Evolutionary conservation across 768 basidiomycete genomes (phyloP).

Genomic region (Hygrophorus pudorinus): DNA sequence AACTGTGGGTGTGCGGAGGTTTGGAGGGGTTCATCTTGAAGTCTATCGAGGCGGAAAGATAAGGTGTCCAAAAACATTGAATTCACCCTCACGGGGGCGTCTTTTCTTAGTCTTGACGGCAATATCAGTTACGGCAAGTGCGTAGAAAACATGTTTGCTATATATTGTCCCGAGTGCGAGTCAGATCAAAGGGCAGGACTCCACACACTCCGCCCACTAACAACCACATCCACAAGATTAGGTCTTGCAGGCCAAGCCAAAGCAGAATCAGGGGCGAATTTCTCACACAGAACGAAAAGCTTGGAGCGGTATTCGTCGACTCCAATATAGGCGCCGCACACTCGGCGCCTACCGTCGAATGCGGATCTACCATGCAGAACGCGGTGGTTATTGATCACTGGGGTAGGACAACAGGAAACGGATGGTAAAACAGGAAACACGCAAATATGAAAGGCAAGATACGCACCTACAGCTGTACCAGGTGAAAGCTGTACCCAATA

Average conservation of each 20-base stretch:
- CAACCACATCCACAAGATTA: not conserved
- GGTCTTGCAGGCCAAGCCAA: not conserved
- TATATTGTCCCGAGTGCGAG: no score
- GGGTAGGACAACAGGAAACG: not conserved
- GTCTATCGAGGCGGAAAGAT: constrained; percentile 42
- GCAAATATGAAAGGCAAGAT: not conserved
- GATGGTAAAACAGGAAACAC: not conserved
- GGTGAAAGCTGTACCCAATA: constrained; percentile 88
- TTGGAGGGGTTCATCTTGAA: constrained; percentile 88
- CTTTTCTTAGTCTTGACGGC: no score
- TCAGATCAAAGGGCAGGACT: constrained; percentile 24
- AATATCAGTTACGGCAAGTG: no score
- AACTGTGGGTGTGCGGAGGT: constrained; percentile 93
- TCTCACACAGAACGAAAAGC: constrained; percentile 56
- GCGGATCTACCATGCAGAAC: constrained; percentile 91
- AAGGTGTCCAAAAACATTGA: no score
- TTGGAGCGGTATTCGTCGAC: constrained; percentile 84
- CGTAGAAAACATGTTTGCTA: no score
- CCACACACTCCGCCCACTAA: constrained; percentile 43
- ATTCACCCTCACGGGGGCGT: no score
- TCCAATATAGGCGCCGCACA: constrained; percentile 95
- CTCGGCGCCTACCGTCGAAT: constrained; percentile 77
- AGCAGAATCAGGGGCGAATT: constrained; percentile 32
- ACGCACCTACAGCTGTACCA: constrained; percentile 77
- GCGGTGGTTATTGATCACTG: constrained; percentile 88